Base-by-base conservation (phyloP, 2,329 filamentous ascomycete species). In the Claviceps capensis region DNA sequence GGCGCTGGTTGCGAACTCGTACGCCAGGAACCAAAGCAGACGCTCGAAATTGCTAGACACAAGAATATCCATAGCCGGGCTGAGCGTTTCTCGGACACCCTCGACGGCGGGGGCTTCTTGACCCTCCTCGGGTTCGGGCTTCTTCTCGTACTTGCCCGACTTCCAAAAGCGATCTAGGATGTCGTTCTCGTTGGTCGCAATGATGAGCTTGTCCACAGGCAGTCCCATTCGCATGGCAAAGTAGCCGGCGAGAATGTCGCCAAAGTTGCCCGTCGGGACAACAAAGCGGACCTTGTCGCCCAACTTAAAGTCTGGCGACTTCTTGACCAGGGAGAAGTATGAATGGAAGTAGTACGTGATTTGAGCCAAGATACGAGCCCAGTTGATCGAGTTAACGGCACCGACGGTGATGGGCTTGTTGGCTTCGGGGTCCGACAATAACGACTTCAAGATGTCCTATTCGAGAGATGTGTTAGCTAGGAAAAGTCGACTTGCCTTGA, bases 1-100 rank as follows among this genome's bases (percentile, higher is more conserved):
- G 4, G 75, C 74, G 13, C 66, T 72, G 6, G 71, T 63, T 17
- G 80, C 81, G 55, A 82, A 84, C 59, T 86, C 78, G 69, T 88
- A 87, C 1, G 88, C 85, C 30, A 97, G 74, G 74, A 88, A 96
- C 91, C 91, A 97, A 11, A 98, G 76, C 5, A 98, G 76, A 36
- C 93, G 82, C 75, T 98, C 93, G 65, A 98, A 97, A 73, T 98
- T 98, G 66, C 86, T 93, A 23, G 86, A 91, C 13, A 97, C 90
- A 3, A 97, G 76, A 58, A 97, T 97, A 67, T 98, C 93, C 93
- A 98, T 97, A 46, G 93, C 93, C 0, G 93, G 93, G 60, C 85
- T 89, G 49, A 94, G 78, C 0, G 93, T 98, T 71, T 95, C 90
- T 71, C 88, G 90, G 56, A 91, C 88, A 40, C 86, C 88, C 45